Percentiles rank a stretch among this genome's conserved stretches.
These are phyloP conservation scores for Colletotrichum somersetense DNA, from an alignment of 2,329 filamentous ascomycete species.

Conservation along the genomic window DNA sequence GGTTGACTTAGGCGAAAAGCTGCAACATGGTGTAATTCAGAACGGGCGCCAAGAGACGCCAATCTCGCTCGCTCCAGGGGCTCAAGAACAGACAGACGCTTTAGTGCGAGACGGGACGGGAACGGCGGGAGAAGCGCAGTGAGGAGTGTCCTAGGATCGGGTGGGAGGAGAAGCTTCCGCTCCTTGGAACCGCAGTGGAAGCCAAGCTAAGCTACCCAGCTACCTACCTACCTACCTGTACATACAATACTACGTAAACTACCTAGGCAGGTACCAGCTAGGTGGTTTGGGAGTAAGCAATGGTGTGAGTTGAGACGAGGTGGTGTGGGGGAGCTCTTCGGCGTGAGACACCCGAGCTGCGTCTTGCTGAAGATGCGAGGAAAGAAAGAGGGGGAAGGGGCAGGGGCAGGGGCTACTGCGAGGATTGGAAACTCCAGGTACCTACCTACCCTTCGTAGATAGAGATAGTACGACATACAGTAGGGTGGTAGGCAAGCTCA, in stretches of 20 bases:
- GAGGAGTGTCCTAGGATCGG: slow-evolving; percentile 22
- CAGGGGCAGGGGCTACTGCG: no score
- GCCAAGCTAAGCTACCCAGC: neutral
- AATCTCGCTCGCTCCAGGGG: neutral
- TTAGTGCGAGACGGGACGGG: slow-evolving; percentile 31
- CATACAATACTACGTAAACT: no score
- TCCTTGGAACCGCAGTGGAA: slow-evolving; percentile 26
- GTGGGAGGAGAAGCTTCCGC: slow-evolving; percentile 29
- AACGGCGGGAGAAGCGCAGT: slow-evolving; percentile 22
- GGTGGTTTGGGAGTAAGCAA: neutral
- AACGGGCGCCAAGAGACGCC: slow-evolving; percentile 9
- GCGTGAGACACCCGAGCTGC: slow-evolving; percentile 15
- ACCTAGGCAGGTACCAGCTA: no score
- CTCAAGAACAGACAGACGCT: slow-evolving; percentile 23
- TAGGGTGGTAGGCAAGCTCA: no score
- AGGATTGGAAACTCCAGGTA: neutral
- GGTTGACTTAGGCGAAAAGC: neutral
- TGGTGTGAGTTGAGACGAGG: slow-evolving; percentile 29
- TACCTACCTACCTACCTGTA: neutral
- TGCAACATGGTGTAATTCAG: slow-evolving; percentile 11
- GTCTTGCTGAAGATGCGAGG: slow-evolving; percentile 2
- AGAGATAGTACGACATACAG: no score
- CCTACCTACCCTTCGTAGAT: neutral
- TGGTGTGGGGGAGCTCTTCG: neutral
- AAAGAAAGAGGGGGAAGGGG: neutral